Percentiles rank a stretch among this genome's conserved stretches.
Conservation (phyloP, 495 filamentous ascomycete species). For the Hypoxylon fuscum region DNA sequence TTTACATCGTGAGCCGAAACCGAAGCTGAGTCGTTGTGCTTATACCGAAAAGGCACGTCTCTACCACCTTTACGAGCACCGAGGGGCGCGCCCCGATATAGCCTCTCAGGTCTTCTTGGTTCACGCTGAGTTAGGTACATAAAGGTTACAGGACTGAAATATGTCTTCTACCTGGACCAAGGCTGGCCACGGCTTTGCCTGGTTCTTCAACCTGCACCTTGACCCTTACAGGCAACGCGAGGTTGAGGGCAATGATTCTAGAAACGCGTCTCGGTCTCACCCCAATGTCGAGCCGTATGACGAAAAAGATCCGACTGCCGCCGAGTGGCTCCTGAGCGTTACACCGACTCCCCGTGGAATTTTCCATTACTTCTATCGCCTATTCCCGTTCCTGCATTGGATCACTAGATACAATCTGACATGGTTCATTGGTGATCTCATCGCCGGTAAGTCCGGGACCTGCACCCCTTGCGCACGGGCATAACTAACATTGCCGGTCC, state of each 20-base stretch:
- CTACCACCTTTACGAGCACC: neutral
- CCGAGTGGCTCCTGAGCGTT: conserved; percentile 30
- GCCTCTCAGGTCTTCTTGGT: conserved; percentile 6
- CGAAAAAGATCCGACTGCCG: conserved; percentile 29
- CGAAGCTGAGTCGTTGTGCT: conserved; percentile 6
- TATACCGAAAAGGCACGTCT: conserved; percentile 4
- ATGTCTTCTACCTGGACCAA: conserved; percentile 34
- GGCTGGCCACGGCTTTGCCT: conserved; percentile 34
- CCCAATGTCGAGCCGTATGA: conserved; percentile 34
- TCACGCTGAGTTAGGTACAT: conserved; percentile 2
- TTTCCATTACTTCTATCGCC: conserved; percentile 29
- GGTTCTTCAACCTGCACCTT: conserved; percentile 39
- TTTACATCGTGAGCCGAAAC: conserved; percentile 9
- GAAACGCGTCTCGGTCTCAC: conserved; percentile 31
- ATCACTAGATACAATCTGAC: conserved; percentile 62
- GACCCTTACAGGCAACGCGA: conserved; percentile 33
- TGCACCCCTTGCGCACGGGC: neutral
- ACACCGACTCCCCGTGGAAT: conserved; percentile 30
- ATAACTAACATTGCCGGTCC: conserved; percentile 39
- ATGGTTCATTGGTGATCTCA: conserved; percentile 60
- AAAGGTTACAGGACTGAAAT: conserved; percentile 26
- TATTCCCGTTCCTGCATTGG: conserved; percentile 58
- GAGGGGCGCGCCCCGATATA: conserved; percentile 18
- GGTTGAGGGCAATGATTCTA: conserved; percentile 22
- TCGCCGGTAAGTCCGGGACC: conserved; percentile 48